Conservation (phyloP, 345 rosid species). For the Bretschneidera sinensis region DNA sequence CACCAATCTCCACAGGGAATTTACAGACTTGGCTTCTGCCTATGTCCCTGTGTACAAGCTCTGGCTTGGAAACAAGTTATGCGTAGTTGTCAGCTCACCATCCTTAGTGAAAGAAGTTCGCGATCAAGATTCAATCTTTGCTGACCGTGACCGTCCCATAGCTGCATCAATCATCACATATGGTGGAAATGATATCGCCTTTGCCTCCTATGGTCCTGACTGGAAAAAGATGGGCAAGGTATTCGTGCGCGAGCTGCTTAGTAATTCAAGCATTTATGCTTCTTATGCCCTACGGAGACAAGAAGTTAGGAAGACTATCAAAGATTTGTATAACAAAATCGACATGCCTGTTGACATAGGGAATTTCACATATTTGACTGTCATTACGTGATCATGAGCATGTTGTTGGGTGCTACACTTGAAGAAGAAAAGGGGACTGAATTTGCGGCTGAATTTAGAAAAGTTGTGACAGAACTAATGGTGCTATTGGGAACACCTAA, state of each 20-base stretch:
- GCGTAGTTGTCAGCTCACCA: slow-evolving; percentile 30
- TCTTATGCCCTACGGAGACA: slow-evolving; percentile 20
- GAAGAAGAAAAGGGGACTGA: slow-evolving; percentile 11
- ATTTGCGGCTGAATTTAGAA: slow-evolving; percentile 15
- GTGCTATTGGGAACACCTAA: slow-evolving; percentile 29
- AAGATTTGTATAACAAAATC: slow-evolving; percentile 8
- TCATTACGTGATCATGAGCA: slow-evolving; percentile 16
- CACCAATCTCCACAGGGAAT: slow-evolving; percentile 21
- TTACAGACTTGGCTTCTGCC: slow-evolving; percentile 14
- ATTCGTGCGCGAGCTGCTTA: slow-evolving; percentile 22
- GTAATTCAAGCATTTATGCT: slow-evolving; percentile 23
- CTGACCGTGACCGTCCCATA: slow-evolving; percentile 18
- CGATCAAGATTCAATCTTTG: slow-evolving; percentile 23
- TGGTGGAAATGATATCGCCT: slow-evolving; percentile 29
- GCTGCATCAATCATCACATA: slow-evolving; percentile 16
- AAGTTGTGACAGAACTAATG: slow-evolving; percentile 18
- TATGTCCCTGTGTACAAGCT: slow-evolving; percentile 33
- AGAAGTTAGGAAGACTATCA: slow-evolving; percentile 21
- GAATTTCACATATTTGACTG: slow-evolving; percentile 17
- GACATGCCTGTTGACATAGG: slow-evolving; percentile 30
- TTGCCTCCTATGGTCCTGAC: slow-evolving; percentile 16
- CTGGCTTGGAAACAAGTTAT: slow-evolving; percentile 19
- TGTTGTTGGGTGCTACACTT: slow-evolving; percentile 37
- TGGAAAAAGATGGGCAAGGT: slow-evolving; percentile 28
- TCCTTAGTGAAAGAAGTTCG: slow-evolving; percentile 22